A percentile compares a stretch with the other conserved stretches of the same genome.
These are phyloP conservation scores for Chlorella sp. DNA, from an alignment of 139 green algal genomes.

Conservation along the genomic window DNA sequence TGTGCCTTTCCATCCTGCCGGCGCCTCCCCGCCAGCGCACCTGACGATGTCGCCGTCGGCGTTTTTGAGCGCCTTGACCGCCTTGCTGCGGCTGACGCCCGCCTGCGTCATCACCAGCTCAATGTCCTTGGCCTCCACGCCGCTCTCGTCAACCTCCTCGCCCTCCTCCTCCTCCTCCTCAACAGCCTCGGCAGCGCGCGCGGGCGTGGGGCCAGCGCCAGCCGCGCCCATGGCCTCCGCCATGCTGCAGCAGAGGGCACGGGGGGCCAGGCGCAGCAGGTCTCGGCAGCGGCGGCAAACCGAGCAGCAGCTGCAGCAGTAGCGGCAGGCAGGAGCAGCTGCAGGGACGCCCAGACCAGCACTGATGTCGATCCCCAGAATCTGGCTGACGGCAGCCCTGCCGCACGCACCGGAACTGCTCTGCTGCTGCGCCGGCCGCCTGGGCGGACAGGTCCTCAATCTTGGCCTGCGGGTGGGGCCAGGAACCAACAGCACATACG, in stretches of 20 bases:
- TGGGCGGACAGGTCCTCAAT: constrained; percentile 97
- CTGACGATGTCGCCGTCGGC: constrained; percentile 96
- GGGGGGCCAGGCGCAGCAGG: neutral
- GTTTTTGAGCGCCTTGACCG: constrained; percentile 93
- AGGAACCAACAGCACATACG: no score
- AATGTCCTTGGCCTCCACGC: constrained; percentile 98
- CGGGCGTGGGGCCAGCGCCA: neutral
- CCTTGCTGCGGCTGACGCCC: constrained; percentile 86
- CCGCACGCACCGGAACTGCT: constrained; percentile 79
- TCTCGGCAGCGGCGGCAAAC: neutral
- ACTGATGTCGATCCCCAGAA: neutral
- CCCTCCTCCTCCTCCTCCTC: constrained; percentile 75
- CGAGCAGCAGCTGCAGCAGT: neutral
- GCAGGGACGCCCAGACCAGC: no score
- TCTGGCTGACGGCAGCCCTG: neutral
- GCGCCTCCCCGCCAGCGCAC: no score
- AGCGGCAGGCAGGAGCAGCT: neutral
- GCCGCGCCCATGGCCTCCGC: constrained; percentile 36
- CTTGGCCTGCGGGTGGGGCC: constrained; percentile 73
- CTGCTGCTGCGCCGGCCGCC: constrained; percentile 75
- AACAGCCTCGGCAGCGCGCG: constrained; percentile 16
- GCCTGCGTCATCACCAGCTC: constrained; percentile 98
- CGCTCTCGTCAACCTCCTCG: constrained; percentile 93
- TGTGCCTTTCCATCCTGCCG: no score
- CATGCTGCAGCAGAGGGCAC: constrained; percentile 28